A percentile compares a stretch with the other conserved stretches of the same genome.
These are phyloP conservation scores for Leccinum holopus DNA, from an alignment of 1,284 basidiomycete genomes.

Conservation along the genomic window DNA sequence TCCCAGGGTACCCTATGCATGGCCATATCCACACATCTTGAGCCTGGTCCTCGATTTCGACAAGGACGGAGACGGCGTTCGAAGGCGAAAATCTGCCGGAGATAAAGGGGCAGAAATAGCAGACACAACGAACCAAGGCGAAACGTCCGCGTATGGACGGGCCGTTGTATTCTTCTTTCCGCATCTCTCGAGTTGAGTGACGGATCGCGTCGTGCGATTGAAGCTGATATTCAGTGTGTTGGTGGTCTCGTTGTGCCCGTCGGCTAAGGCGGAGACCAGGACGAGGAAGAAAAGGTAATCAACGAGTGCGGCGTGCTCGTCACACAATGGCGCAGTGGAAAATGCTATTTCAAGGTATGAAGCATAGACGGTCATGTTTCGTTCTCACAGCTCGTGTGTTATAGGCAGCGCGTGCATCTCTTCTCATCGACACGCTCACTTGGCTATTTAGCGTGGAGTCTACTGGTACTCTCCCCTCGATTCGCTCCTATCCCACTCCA, in stretches of 20 bases:
- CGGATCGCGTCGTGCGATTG: conserved; percentile 52
- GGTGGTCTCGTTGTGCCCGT: conserved; percentile 54
- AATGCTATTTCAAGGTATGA: conserved; percentile 64
- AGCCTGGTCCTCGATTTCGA: conserved; percentile 24
- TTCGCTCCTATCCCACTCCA: conserved; percentile 35
- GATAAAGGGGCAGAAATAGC: conserved; percentile 5
- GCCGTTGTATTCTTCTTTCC: conserved; percentile 58
- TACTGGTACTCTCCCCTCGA: conserved; percentile 62
- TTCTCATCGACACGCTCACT: conserved; percentile 73
- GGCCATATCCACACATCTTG: conserved; percentile 65
- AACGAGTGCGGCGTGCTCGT: conserved; percentile 66
- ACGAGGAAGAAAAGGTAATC: conserved; percentile 42
- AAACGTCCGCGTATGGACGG: conserved; percentile 44
- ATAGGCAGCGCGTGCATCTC: conserved; percentile 23
- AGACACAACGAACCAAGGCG: conserved; percentile 12
- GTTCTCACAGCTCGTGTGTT: neutral
- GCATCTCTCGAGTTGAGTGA: conserved; percentile 51
- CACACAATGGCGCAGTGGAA: conserved; percentile 64
- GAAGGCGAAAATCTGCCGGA: conserved; percentile 16
- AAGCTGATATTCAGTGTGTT: conserved; percentile 53
- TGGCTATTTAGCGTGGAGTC: conserved; percentile 82
- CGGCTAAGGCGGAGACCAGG: conserved; percentile 34
- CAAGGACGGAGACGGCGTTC: conserved; percentile 19
- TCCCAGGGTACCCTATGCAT: conserved; percentile 67
- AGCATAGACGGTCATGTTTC: too few relatives aligned